Evolutionary conservation across 345 rosid genomes (phyloP).

Genomic region (Eucalyptus fibrosa): DNA sequence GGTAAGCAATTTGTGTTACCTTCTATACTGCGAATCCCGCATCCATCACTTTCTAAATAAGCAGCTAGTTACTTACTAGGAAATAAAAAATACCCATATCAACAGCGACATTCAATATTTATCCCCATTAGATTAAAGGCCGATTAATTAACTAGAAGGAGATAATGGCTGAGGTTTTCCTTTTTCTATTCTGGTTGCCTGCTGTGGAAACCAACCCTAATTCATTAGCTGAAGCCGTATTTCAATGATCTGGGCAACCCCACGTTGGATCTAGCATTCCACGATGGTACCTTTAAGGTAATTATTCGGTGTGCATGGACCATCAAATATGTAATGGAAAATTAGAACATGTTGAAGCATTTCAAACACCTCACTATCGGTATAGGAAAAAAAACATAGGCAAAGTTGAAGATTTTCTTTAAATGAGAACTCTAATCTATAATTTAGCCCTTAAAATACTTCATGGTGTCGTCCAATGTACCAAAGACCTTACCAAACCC

Average conservation of each 20-base stretch:
- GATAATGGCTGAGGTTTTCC: background rate
- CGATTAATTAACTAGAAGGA: background rate
- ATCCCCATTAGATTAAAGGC: background rate
- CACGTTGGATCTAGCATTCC: background rate
- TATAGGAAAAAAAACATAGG: background rate
- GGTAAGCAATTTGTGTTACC: background rate
- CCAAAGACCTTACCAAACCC: background rate
- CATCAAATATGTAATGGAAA: background rate
- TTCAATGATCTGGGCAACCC: background rate
- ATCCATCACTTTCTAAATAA: background rate
- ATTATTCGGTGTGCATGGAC: background rate
- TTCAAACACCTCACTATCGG: background rate
- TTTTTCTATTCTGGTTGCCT: background rate
- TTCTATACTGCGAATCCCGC: background rate
- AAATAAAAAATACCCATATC: background rate
- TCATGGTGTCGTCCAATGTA: background rate
- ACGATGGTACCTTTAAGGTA: background rate
- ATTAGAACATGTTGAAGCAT: background rate
- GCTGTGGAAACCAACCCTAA: background rate
- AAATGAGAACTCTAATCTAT: background rate
- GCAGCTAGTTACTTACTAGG: background rate
- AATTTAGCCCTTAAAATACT: background rate
- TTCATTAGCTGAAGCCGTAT: background rate
- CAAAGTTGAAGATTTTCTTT: background rate
- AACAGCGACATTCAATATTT: background rate